Evolutionary conservation across 306 rosid species (phyloP), one percentile per base, ranked within the genome.

Genomic region (Vigna trinervia): DNA sequence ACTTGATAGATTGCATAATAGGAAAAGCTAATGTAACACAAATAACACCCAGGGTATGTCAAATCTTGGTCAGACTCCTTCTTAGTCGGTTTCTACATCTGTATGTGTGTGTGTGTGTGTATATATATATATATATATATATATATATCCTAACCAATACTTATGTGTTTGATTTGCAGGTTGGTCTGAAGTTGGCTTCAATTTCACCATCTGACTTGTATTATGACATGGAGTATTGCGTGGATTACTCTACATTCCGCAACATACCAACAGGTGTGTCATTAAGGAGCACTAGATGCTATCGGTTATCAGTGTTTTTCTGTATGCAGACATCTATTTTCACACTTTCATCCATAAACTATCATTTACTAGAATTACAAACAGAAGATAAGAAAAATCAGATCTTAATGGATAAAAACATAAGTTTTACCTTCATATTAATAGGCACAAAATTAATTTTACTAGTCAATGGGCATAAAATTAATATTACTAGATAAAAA

Each of bases 161-260:
- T 30, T 39, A 78, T 53, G 45, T 34, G 13, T 12, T 38, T 52
- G 26, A 50, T 74, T 61, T 88, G 83, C 88, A 94, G 98, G 85
- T 85, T 78, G 94, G 91, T 47, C 62, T 41, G 71, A 90, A 84
- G 78, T 74, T 71, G 52, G 87, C 80, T 77, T 84, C 89, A 69
- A 52, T 82, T 82, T 74, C 62, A 47, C 83, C 89, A 20, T 76
- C 81, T 69, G 90, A 90, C 82, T 92, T 87, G 56, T 94, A 87
- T 82, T 94, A 86, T 82, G 96, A 94, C 74, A 94, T 92, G 98
- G 98, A 92, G 80, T 94, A 94, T 76, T 89, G 96, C 28, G 90
- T 94, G 65, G 96, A 94, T 9, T 94, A 94, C 83, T 92, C 98
- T 47, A 89, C 98, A 60, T 94, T 94, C 82, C 93, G 87, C 54